Conservation (phyloP, 2,329 filamentous ascomycete species). For the Aspergillus arachidicola region DNA sequence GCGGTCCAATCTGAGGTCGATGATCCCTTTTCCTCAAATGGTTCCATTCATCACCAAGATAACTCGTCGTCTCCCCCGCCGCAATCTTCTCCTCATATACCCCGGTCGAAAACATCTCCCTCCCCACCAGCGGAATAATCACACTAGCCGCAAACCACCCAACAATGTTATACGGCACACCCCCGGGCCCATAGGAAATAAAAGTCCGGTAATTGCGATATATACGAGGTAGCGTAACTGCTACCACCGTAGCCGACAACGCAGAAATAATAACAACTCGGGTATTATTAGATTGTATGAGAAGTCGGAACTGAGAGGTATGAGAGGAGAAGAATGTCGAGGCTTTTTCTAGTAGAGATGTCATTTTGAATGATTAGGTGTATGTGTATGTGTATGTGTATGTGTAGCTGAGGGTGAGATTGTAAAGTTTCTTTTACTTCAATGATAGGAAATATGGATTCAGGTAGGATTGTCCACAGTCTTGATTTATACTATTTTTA, state of each 20-base stretch:
- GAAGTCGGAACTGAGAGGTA: background rate
- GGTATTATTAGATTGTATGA: background rate
- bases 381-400: too few relatives aligned
- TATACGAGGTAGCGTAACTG: constrained; percentile 22
- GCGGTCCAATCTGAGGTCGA: constrained; percentile 30
- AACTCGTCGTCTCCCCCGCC: constrained; percentile 19
- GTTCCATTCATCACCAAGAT: constrained; percentile 22
- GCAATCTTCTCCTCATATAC: constrained; percentile 28
- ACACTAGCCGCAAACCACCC: constrained; percentile 36
- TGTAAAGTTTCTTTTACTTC: background rate
- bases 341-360: background rate
- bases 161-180: constrained; percentile 37
- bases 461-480: too few relatives aligned
- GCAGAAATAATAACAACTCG: constrained; percentile 15
- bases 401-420: background rate
- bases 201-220: constrained; percentile 41
- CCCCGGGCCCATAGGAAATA: constrained; percentile 39
- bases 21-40: constrained; percentile 11
- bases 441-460: too few relatives aligned
- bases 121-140: constrained; percentile 27
- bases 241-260: constrained; percentile 19
- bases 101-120: constrained; percentile 33
- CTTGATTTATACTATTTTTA: too few relatives aligned
- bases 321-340: background rate
- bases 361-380: background rate